phyloP scores from a whole-genome alignment of 106 monocot species.

The Hemerocallis citrina region DNA sequence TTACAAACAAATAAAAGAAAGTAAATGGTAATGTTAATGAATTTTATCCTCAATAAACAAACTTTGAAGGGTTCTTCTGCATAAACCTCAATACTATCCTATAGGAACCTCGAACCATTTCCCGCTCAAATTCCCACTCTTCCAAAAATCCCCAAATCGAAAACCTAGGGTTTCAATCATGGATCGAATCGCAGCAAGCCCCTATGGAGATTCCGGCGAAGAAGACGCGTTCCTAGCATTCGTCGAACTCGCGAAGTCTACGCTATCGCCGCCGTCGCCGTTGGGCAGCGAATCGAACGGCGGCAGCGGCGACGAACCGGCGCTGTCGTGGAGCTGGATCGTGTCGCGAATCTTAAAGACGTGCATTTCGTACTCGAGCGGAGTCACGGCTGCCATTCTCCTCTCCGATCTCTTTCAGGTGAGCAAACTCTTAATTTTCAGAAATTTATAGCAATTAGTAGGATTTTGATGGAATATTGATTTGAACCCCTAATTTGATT shows the following conservation, averaged over 20 bases:
- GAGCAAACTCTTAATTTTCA: not conserved
- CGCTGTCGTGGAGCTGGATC: constrained; percentile 78
- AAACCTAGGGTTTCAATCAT: constrained; percentile 8
- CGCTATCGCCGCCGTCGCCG: constrained; percentile 26
- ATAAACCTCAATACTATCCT: too few relatives aligned
- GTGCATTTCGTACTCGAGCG: constrained; percentile 81
- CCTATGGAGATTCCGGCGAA: constrained; percentile 13
- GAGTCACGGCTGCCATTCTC: constrained; percentile 81
- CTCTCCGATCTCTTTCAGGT: constrained; percentile 95
- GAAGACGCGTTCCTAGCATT: constrained; percentile 65
- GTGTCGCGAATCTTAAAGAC: constrained; percentile 74
- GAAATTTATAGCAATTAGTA: not conserved
- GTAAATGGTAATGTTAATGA: too few relatives aligned
- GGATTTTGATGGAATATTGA: not conserved
- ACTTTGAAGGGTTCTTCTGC: too few relatives aligned
- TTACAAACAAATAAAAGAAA: too few relatives aligned
- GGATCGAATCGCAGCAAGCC: not conserved
- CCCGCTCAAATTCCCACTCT: not conserved
- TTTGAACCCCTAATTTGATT: not conserved
- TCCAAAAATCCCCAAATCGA: not conserved
- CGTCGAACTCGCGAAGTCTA: constrained; percentile 60
- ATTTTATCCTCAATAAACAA: too few relatives aligned
- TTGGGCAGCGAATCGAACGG: constrained; percentile 5
- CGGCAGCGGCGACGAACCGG: constrained; percentile 8
- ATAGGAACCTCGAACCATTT: not conserved